Evolutionary conservation across 768 basidiomycete genomes (phyloP).

Genomic region (Tricholomella constricta): DNA sequence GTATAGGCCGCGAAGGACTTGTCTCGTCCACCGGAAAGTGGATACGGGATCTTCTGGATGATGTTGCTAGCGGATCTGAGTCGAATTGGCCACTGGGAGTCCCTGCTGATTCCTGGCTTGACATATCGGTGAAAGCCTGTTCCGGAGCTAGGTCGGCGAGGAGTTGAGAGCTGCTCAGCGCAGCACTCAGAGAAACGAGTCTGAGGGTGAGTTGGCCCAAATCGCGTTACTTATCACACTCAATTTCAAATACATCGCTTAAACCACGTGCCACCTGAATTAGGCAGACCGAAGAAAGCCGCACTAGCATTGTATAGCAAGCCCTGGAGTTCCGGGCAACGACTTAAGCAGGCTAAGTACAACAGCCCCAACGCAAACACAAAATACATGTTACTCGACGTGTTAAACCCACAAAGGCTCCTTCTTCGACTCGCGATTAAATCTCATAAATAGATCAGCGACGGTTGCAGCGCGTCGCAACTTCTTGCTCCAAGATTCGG

Average conservation of each 20-base stretch:
- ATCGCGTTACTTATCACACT: too few relatives aligned
- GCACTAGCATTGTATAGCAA: too few relatives aligned
- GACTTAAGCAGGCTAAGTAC: too few relatives aligned
- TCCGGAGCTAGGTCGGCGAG: neutral
- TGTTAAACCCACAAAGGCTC: too few relatives aligned
- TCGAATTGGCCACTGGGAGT: conserved; percentile 13
- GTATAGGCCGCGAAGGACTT: conserved; percentile 8
- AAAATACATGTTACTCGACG: too few relatives aligned
- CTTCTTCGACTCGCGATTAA: neutral
- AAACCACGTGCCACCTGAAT: too few relatives aligned
- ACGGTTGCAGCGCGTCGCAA: conserved; percentile 4
- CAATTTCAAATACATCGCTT: too few relatives aligned
- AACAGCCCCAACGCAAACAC: too few relatives aligned
- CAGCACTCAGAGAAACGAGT: neutral
- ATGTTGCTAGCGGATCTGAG: conserved; percentile 6
- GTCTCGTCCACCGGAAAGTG: conserved; percentile 19
- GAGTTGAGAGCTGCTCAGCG: neutral
- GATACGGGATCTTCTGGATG: conserved; percentile 18
- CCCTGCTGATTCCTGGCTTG: conserved; percentile 13
- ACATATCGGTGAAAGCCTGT: conserved; percentile 1
- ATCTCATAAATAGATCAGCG: neutral
- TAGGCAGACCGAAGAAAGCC: too few relatives aligned
- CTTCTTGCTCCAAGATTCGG: conserved; percentile 7
- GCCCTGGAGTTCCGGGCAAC: too few relatives aligned
- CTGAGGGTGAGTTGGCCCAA: too few relatives aligned